Evolutionary conservation across 2,329 filamentous ascomycete genomes (phyloP), one percentile per base, ranked within the genome.

Genomic region (Fusarium papillatum): DNA sequence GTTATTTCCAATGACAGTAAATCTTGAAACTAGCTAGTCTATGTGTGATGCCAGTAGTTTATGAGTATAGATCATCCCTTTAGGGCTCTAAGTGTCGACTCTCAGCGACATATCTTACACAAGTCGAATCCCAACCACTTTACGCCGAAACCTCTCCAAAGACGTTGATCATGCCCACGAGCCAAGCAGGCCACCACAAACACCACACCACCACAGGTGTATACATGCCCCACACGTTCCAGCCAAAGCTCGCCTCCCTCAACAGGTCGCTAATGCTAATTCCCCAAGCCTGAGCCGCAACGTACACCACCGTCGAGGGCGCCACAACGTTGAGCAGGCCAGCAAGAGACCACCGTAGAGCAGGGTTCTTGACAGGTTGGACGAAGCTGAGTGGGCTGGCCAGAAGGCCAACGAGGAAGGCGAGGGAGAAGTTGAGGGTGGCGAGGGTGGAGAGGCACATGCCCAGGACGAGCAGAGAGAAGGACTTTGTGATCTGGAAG

Each of bases 131-230:
- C 55, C 13, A 16, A 29, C 59, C 68, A 19, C 38, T 59, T 50
- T 75, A 80, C 34, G 62, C 67, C 19, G 77, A 73, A 61, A 75
- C 71, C 50, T 72, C 75, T 7, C 89, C 89, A 66, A 91, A 84
- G 55, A 92, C 86, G 29, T 90, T 85, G 8, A 92, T 83, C 70
- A 87, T 86, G 3, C 90, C 94, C 9, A 92, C 90, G 43, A 97
- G 83, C 96, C 96, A 98, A 10, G 95, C 95, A 1, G 96, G 96
- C 94, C 95, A 97, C 96, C 96, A 98, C 53, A 98, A 92, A 82
- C 95, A 94, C 95, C 95, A 98, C n/a, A 98, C 90, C 14, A 97
- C 91, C 22, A 98, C 92, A 71, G 95, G 93, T 2, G 95, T 97
- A 87, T 95, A 97, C 89, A 97, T 91, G 2, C 95, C 95, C 91